Conservation (phyloP, 768 basidiomycete genomes). For the Gautieria morchelliformis region DNA sequence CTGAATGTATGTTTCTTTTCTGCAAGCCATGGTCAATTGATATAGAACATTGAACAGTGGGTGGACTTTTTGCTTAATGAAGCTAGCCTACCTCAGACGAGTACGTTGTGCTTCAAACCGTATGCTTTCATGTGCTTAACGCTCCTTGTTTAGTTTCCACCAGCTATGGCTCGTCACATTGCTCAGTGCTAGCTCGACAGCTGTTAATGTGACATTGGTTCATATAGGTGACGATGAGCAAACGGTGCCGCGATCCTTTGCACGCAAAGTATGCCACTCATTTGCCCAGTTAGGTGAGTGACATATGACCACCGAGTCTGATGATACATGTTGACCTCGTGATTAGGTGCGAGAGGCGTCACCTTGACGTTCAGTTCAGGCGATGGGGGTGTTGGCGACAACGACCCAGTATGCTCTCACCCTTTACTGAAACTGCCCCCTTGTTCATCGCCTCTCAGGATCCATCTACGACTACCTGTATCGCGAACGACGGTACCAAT, state of each 20-base stretch:
- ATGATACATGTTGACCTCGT: not conserved
- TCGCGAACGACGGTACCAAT: slow-evolving; percentile 50
- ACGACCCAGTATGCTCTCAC: slow-evolving; percentile 22
- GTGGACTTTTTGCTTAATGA: slow-evolving; percentile 45
- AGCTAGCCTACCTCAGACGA: not conserved
- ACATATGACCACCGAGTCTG: not conserved
- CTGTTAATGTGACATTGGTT: not conserved
- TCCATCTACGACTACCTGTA: slow-evolving; percentile 43
- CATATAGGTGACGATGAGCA: slow-evolving; percentile 49
- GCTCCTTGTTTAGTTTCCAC: slow-evolving; percentile 61
- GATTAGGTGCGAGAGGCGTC: slow-evolving; percentile 55
- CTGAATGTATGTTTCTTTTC: not conserved
- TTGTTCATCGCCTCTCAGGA: slow-evolving; percentile 16
- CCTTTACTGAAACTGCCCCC: not conserved
- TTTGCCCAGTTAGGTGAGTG: slow-evolving; percentile 57
- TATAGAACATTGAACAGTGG: slow-evolving; percentile 34
- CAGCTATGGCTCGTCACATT: slow-evolving; percentile 36
- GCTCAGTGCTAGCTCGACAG: not conserved
- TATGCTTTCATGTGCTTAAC: no score
- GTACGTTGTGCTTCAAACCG: not conserved
- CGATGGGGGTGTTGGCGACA: slow-evolving; percentile 62
- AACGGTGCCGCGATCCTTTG: slow-evolving; percentile 44
- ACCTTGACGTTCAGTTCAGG: slow-evolving; percentile 59
- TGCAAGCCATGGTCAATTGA: not conserved
- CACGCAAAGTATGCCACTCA: slow-evolving; percentile 38